These are phyloP conservation scores for Saccharomyces uvarum DNA, from an alignment of 1,139 yeast species.

Conservation along the genomic window DNA sequence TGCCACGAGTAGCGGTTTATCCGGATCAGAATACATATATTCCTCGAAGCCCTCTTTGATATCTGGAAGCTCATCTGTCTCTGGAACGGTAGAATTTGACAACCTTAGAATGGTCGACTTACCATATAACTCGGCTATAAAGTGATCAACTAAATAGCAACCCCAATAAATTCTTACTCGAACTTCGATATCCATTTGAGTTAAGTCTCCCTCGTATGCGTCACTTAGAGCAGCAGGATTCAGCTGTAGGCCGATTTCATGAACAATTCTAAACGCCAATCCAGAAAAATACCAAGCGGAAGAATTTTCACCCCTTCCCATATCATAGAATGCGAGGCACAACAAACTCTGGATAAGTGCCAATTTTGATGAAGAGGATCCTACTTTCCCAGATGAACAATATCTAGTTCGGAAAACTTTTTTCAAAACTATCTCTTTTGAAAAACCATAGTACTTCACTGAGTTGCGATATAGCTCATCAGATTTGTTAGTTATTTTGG, in stretches of 20 bases:
- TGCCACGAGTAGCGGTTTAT: conserved; percentile 30
- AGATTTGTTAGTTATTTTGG: conserved; percentile 40
- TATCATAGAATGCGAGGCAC: conserved; percentile 49
- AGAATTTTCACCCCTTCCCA: conserved; percentile 48
- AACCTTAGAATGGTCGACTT: conserved; percentile 47
- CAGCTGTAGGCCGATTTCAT: conserved; percentile 52
- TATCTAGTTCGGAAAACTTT: conserved; percentile 37
- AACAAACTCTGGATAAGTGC: conserved; percentile 41
- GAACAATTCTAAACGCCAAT: conserved; percentile 55
- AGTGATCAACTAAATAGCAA: conserved; percentile 52
- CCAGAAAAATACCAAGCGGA: conserved; percentile 59
- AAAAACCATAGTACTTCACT: conserved; percentile 40
- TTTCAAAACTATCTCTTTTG: conserved; percentile 38
- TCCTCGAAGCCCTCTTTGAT: conserved; percentile 43
- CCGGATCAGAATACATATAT: conserved; percentile 26
- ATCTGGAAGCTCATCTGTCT: conserved; percentile 52
- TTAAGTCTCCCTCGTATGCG: conserved; percentile 25
- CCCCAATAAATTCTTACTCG: conserved; percentile 61
- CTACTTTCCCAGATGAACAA: conserved; percentile 22
- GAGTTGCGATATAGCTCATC: conserved; percentile 35
- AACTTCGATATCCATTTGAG: conserved; percentile 41
- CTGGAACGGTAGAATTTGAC: conserved; percentile 53
- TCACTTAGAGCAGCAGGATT: conserved; percentile 47
- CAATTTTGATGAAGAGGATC: conserved; percentile 25
- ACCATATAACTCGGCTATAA: conserved; percentile 48